Percentiles rank a stretch among this genome's conserved stretches.
These are phyloP conservation scores for Pascua sp. DNA, from an alignment of 1,284 basidiomycete species.

Conservation along the genomic window DNA sequence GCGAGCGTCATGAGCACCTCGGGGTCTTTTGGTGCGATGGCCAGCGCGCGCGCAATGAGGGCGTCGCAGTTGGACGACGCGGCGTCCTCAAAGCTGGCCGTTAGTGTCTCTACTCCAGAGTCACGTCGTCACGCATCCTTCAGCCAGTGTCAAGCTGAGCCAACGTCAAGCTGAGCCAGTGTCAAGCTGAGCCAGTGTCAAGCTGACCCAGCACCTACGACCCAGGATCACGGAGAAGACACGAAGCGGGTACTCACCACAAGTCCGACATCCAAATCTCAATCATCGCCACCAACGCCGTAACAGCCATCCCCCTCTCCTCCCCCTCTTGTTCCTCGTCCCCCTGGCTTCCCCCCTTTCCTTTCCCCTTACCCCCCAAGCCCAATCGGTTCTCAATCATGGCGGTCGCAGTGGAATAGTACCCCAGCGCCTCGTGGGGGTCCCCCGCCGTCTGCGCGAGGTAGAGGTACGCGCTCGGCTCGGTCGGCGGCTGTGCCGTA, in stretches of 20 bases:
- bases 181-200: not conserved
- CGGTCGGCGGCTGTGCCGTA: constrained; percentile 58
- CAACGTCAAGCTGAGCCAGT: too few species aligned
- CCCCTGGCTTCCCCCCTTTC: constrained; percentile 19
- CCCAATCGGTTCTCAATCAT: constrained; percentile 64
- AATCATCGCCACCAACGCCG: constrained; percentile 85
- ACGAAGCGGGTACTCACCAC: constrained; percentile 59
- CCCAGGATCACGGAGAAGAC: not conserved
- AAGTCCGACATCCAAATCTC: constrained; percentile 97
- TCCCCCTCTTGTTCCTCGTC: constrained; percentile 65
- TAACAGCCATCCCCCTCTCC: constrained; percentile 66
- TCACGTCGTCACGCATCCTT: too few species aligned
- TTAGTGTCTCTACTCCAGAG: not conserved
- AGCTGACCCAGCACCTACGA: not conserved
- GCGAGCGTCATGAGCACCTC: constrained; percentile 80
- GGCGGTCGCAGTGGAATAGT: constrained; percentile 77
- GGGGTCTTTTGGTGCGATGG: constrained; percentile 68
- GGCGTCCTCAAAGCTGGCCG: constrained; percentile 63
- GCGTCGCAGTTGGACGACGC: constrained; percentile 67
- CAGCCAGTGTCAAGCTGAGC: not conserved
- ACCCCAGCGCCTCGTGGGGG: constrained; percentile 68
- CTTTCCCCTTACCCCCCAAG: constrained; percentile 16
- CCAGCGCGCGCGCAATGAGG: constrained; percentile 67
- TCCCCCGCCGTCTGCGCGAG: constrained; percentile 76
- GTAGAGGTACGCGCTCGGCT: constrained; percentile 77